Percentiles rank a stretch among this genome's conserved stretches.
phyloP scores from a whole-genome alignment of 2,329 filamentous ascomycete genomes.

The Sporothrix protearum region DNA sequence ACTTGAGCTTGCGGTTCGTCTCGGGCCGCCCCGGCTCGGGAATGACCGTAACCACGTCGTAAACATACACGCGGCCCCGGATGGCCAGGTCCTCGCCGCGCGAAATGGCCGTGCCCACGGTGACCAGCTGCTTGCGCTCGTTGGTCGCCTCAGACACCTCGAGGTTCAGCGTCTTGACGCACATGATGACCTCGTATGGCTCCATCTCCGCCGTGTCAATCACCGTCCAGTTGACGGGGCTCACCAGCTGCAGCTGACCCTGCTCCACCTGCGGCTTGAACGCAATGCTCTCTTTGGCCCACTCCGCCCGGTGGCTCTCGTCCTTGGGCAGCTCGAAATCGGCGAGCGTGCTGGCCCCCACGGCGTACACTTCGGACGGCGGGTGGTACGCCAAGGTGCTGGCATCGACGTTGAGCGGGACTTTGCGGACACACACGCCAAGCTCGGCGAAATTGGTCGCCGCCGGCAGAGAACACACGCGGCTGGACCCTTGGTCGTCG shows the following conservation, averaged over 20 bases:
- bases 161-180: constrained; percentile 76
- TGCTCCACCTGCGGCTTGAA: constrained; percentile 67
- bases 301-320: constrained; percentile 77
- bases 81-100: constrained; percentile 88
- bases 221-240: constrained; percentile 69
- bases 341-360: constrained; percentile 64
- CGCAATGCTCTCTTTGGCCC: constrained; percentile 65
- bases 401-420: constrained; percentile 67
- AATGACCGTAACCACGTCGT: constrained; percentile 87
- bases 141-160: constrained; percentile 90
- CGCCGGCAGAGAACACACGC: constrained; percentile 67
- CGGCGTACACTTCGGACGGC: constrained; percentile 68
- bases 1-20: constrained; percentile 78
- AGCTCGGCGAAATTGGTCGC: constrained; percentile 65
- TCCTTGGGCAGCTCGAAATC: constrained; percentile 83
- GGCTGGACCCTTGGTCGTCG: constrained; percentile 66
- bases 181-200: constrained; percentile 71
- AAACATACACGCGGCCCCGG: constrained; percentile 81
- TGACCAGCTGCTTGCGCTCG: constrained; percentile 75
- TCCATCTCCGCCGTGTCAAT: constrained; percentile 75
- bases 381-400: constrained; percentile 73
- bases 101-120: constrained; percentile 79
- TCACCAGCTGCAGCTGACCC: constrained; percentile 73
- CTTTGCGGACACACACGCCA: constrained; percentile 70
- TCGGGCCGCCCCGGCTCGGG: constrained; percentile 82